These are phyloP conservation scores for Fusarium sp. DNA, from an alignment of 2,329 filamentous ascomycete genomes.

Conservation along the genomic window DNA sequence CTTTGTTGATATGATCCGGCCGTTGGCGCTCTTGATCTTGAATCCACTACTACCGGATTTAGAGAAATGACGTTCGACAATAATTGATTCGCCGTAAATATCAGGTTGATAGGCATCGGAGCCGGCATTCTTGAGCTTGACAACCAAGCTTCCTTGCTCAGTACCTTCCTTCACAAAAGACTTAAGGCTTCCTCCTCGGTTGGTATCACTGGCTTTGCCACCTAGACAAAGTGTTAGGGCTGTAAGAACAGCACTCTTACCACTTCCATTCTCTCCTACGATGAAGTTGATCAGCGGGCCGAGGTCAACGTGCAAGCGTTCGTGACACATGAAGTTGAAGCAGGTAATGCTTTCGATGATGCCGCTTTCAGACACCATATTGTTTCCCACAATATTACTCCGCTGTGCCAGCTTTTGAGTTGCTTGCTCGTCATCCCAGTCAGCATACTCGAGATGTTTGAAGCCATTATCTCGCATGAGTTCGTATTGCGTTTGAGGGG, in stretches of 20 bases:
- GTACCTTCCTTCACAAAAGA: slow-evolving; percentile 90
- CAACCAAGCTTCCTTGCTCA: slow-evolving; percentile 79
- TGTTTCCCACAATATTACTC: slow-evolving; percentile 67
- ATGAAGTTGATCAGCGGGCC: slow-evolving; percentile 98
- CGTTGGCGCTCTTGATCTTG: slow-evolving; percentile 81
- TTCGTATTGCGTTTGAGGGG: slow-evolving; percentile 70
- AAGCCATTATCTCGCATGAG: slow-evolving; percentile 69
- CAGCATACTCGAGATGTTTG: slow-evolving; percentile 65
- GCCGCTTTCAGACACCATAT: slow-evolving; percentile 81
- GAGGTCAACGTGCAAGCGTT: slow-evolving; percentile 81
- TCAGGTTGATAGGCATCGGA: slow-evolving; percentile 85
- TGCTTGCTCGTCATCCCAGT: slow-evolving; percentile 70
- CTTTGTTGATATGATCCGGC: slow-evolving; percentile 80
- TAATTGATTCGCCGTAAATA: slow-evolving; percentile 84
- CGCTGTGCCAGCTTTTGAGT: slow-evolving; percentile 71
- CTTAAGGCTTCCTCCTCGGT: slow-evolving; percentile 89
- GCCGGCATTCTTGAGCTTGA: slow-evolving; percentile 92
- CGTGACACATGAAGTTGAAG: slow-evolving; percentile 97
- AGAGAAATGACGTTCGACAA: slow-evolving; percentile 90
- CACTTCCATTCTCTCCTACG: slow-evolving; percentile 96
- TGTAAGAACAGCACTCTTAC: slow-evolving; percentile 95
- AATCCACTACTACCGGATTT: slow-evolving; percentile 81
- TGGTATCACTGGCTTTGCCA: slow-evolving; percentile 91
- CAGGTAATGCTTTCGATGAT: slow-evolving; percentile 90
- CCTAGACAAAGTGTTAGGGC: slow-evolving; percentile 95